Percentiles rank a stretch among this genome's conserved stretches.
phyloP scores from a whole-genome alignment of 2,329 filamentous ascomycete genomes.

The Westerdykella sp. region DNA sequence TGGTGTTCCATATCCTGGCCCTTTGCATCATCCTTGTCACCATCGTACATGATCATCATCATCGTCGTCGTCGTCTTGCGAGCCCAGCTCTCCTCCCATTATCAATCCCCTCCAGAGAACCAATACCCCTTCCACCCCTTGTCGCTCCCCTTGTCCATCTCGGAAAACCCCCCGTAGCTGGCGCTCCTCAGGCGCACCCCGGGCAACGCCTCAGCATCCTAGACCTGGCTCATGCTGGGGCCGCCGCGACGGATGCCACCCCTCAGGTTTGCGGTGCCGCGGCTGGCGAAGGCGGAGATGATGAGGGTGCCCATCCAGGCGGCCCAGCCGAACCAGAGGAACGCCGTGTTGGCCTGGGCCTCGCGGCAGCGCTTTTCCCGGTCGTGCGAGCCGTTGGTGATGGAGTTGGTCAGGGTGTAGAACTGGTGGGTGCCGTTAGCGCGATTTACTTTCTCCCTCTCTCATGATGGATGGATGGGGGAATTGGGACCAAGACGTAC shows the following conservation, averaged over 20 bases:
- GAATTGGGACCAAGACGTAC: too few species aligned
- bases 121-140: neutral
- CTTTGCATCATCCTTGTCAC: too few species aligned
- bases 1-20: too few species aligned
- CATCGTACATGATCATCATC: too few species aligned
- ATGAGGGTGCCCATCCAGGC: constrained; percentile 52
- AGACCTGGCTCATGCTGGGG: constrained; percentile 52
- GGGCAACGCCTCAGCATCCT: constrained; percentile 31
- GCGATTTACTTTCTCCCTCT: too few species aligned
- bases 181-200: constrained; percentile 1
- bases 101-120: neutral
- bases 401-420: constrained; percentile 47
- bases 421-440: constrained; percentile 22
- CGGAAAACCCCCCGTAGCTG: neutral
- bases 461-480: too few species aligned
- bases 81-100: neutral
- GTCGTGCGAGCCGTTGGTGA: constrained; percentile 57
- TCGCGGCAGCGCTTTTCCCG: constrained; percentile 63
- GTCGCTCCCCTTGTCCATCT: neutral
- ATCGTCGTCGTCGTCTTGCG: too few species aligned
- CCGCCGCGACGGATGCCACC: constrained; percentile 43
- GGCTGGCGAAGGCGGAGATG: constrained; percentile 51
- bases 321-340: constrained; percentile 72
- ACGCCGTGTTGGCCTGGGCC: constrained; percentile 66
- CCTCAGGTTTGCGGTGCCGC: constrained; percentile 44